Evolutionary conservation across 805 yeast species (phyloP).

Genomic region (Zygosaccharomyces lentus): DNA sequence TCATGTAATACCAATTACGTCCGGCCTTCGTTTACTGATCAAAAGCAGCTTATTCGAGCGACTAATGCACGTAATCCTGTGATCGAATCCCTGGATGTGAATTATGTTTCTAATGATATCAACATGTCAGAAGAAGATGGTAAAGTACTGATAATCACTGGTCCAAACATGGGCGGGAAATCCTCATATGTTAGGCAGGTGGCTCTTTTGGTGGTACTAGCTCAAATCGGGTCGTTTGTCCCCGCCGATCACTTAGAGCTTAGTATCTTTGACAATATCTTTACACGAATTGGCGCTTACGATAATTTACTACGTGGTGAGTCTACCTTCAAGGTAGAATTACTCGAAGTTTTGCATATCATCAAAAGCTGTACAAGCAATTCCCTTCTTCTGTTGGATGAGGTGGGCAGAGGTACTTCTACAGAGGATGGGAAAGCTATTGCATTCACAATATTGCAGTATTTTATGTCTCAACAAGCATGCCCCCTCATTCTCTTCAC

Average conservation of each 20-base stretch:
- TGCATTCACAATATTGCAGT: slow-evolving; percentile 66
- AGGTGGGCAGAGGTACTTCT: slow-evolving; percentile 90
- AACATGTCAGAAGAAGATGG: slow-evolving; percentile 43
- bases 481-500: slow-evolving; percentile 67
- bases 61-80: slow-evolving; percentile 63
- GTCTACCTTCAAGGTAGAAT: slow-evolving; percentile 91
- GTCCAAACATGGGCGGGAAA: slow-evolving; percentile 63
- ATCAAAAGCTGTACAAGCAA: slow-evolving; percentile 71
- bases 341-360: slow-evolving; percentile 90
- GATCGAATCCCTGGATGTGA: slow-evolving; percentile 46
- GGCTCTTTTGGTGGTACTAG: slow-evolving; percentile 46
- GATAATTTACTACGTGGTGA: slow-evolving; percentile 72
- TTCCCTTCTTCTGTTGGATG: slow-evolving; percentile 86
- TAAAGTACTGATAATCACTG: slow-evolving; percentile 59
- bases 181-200: slow-evolving; percentile 53
- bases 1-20: slow-evolving; percentile 45
- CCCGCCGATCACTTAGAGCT: slow-evolving; percentile 50
- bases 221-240: slow-evolving; percentile 54
- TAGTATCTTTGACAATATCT: slow-evolving; percentile 61
- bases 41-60: slow-evolving; percentile 45
- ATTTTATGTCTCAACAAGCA: slow-evolving; percentile 41
- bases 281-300: slow-evolving; percentile 73
- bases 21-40: slow-evolving; percentile 49
- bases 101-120: slow-evolving; percentile 66
- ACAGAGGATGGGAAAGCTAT: slow-evolving; percentile 78